phyloP scores from a whole-genome alignment of 495 filamentous ascomycete genomes.

The Aspergillus nidulans region DNA sequence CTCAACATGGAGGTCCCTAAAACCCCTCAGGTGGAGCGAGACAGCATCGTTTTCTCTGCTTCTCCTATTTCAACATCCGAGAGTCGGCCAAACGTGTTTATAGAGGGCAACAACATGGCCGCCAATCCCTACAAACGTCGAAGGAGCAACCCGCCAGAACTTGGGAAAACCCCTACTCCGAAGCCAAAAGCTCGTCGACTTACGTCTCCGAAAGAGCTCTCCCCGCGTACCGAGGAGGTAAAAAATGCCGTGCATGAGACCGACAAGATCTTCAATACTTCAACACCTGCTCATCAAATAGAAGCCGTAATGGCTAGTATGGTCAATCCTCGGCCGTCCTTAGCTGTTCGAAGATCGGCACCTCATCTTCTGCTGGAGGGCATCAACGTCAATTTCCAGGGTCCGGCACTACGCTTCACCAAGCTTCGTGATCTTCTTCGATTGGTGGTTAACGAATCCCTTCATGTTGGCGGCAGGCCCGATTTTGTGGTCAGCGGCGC shows the following conservation, averaged over 20 bases:
- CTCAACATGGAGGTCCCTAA: slow-evolving; percentile 78
- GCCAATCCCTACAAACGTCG: slow-evolving; percentile 48
- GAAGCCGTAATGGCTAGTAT: slow-evolving; percentile 43
- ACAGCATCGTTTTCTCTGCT: slow-evolving; percentile 25
- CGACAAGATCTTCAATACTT: slow-evolving; percentile 42
- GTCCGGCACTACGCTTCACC: slow-evolving; percentile 51
- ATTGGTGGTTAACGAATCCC: slow-evolving; percentile 63
- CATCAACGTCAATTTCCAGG: slow-evolving; percentile 37
- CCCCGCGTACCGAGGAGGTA: slow-evolving; percentile 46
- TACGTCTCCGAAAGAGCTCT: slow-evolving; percentile 36
- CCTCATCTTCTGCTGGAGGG: slow-evolving; percentile 42
- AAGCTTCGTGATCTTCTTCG: slow-evolving; percentile 63
- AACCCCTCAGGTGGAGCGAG: slow-evolving; percentile 43
- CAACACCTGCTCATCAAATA: slow-evolving; percentile 34
- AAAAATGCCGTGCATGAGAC: slow-evolving; percentile 49
- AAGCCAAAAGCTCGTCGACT: slow-evolving; percentile 39
- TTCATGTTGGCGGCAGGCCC: slow-evolving; percentile 69
- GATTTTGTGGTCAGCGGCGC: slow-evolving; percentile 59
- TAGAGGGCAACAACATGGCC: slow-evolving; percentile 43
- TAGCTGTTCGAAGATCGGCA: slow-evolving; percentile 39
- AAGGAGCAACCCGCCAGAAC: slow-evolving; percentile 40
- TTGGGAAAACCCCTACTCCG: slow-evolving; percentile 24
- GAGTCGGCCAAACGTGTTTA: slow-evolving; percentile 36
- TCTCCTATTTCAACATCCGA: slow-evolving; percentile 20
- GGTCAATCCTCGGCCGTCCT: slow-evolving; percentile 38